Evolutionary conservation across 345 rosid species (phyloP).

Genomic region (Mallotus nudiflorus): DNA sequence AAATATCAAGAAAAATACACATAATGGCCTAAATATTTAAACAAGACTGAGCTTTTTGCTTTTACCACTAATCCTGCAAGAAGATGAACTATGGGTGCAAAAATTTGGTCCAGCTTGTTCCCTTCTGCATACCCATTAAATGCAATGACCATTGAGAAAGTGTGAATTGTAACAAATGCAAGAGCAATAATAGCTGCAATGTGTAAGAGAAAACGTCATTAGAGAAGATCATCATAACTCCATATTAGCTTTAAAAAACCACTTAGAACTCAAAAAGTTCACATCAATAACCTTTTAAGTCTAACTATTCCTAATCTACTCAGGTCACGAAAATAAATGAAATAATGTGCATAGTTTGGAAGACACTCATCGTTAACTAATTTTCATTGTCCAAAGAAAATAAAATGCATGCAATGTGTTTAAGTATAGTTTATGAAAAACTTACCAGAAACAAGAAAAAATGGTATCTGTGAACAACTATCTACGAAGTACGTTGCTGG

Average conservation of each 20-base stretch:
- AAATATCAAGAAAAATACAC: background rate
- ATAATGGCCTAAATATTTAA: background rate
- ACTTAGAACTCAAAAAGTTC: constrained; percentile 16
- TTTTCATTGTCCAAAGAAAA: background rate
- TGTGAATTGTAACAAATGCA: constrained; percentile 87
- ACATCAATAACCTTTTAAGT: constrained; percentile 1
- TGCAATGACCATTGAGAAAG: constrained; percentile 96
- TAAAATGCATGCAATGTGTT: background rate
- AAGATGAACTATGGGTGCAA: constrained; percentile 83
- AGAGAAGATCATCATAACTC: constrained; percentile 20
- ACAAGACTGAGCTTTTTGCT: constrained; percentile 2
- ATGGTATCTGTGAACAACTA: constrained; percentile 76
- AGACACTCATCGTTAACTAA: background rate
- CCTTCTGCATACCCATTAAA: constrained; percentile 88
- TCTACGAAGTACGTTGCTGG: constrained; percentile 86
- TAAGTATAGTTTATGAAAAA: background rate
- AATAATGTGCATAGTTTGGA: background rate
- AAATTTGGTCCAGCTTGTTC: constrained; percentile 73
- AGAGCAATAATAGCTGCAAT: constrained; percentile 84
- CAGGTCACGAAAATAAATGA: too few species aligned
- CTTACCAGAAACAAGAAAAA: constrained; percentile 95
- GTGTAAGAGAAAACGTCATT: constrained; percentile 17
- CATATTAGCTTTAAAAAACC: background rate
- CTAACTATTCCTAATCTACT: background rate
- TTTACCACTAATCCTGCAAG: constrained; percentile 85